A percentile compares a stretch with the other conserved stretches of the same genome.
phyloP scores from a whole-genome alignment of 116 monocot species.

The Iris pallida region DNA sequence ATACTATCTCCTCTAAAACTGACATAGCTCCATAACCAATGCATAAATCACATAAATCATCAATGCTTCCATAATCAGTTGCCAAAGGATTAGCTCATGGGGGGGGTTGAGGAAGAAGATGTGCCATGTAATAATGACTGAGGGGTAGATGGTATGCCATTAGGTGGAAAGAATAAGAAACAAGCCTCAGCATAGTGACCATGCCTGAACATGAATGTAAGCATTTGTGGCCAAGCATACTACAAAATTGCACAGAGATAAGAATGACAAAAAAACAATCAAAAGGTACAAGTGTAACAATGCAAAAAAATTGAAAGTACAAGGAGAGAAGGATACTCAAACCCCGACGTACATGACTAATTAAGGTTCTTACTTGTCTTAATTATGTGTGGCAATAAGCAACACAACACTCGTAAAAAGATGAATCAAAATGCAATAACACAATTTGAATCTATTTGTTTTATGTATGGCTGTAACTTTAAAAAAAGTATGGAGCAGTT shows the following conservation, averaged over 20 bases:
- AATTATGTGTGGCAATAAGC: too few species aligned
- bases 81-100: constrained; percentile 73
- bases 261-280: not conserved
- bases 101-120: constrained; percentile 34
- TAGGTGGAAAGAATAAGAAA: constrained; percentile 69
- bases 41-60: constrained; percentile 87
- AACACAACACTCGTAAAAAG: too few species aligned
- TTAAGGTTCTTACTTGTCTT: too few species aligned
- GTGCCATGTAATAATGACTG: constrained; percentile 31
- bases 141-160: constrained; percentile 37
- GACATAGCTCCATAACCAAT: constrained; percentile 77
- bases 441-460: too few species aligned
- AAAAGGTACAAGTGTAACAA: not conserved
- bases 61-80: constrained; percentile 90
- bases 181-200: constrained; percentile 89
- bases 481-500: too few species aligned
- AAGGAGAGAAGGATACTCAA: too few species aligned
- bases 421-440: too few species aligned
- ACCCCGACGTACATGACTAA: too few species aligned
- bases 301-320: too few species aligned
- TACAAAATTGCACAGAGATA: constrained; percentile 23
- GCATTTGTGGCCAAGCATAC: constrained; percentile 76
- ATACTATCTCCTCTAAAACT: constrained; percentile 57
- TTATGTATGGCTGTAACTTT: too few species aligned
- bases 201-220: constrained; percentile 91